Evolutionary conservation across 345 rosid genomes (phyloP), one percentile per base, ranked within the genome.

Genomic region (Linum tenue): DNA sequence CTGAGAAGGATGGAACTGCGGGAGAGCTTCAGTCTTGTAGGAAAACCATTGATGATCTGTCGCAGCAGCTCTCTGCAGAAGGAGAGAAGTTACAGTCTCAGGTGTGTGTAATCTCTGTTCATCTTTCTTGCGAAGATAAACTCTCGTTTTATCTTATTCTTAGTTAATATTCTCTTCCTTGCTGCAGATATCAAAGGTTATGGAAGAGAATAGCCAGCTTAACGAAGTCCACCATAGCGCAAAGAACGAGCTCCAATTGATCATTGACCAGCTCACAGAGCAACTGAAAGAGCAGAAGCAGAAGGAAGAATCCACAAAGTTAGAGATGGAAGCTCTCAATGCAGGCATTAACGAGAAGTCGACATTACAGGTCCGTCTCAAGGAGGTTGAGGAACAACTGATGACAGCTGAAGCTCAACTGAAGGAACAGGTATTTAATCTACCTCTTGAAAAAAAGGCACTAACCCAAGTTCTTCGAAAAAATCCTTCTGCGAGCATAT

Each of bases 131-230:
- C 31, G 1, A 22, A 22, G 31, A 22, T n/a, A 22, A 22, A 22
- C 31, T 22, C 31, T 22, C 31, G 31, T 22, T 1, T 22, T 22
- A 22, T 22, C 1, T 0, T 22, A 22, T 22, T 22, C 31, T 22
- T 22, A 22, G 31, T 22, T 22, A 22, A 22, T 22, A 0, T 22
- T 22, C 31, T 22, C 31, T 22, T 22, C 31, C 31, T 38, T 77
- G 62, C 66, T 70, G 17, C 81, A 94, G 99, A 82, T 90, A 15
- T 78, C 81, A 64, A 85, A 90, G 2, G 76, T 85, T 35, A 72
- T 70, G 86, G 92, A 88, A 76, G 96, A 86, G 82, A 85, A 81
- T 62, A 83, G 74, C 69, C 79, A 76, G 69, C 88, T 88, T 16
- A 85, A 79, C 64, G 92, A 86, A 78, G 75, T 84, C 36, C 69